These are phyloP conservation scores for Aspergillus sp. DNA, from an alignment of 2,329 filamentous ascomycete species.

Conservation along the genomic window DNA sequence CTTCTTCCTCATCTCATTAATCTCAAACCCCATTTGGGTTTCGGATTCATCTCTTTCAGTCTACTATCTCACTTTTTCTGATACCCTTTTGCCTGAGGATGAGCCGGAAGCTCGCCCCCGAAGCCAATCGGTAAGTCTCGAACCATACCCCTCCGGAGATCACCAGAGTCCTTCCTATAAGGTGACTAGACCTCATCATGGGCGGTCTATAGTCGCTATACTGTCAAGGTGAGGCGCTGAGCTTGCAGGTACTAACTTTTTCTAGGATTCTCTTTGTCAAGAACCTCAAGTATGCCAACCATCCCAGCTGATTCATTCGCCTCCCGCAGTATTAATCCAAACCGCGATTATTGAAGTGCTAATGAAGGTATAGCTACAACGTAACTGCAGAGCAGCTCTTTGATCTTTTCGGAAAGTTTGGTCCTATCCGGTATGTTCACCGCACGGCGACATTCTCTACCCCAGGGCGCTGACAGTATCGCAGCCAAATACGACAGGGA, in stretches of 20 bases:
- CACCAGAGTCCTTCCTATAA: conserved; percentile 11
- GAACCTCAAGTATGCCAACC: conserved; percentile 83
- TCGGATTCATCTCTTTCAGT: conserved; percentile 24
- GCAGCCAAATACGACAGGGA: conserved; percentile 95
- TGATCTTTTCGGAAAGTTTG: conserved; percentile 98
- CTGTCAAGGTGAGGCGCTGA: background rate
- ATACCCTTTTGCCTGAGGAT: conserved; percentile 39
- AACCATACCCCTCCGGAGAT: conserved; percentile 33
- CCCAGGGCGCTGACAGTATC: conserved; percentile 8
- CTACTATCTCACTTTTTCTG: conserved; percentile 23
- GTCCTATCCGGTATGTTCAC: conserved; percentile 81
- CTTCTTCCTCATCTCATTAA: conserved; percentile 15
- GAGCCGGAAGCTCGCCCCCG: conserved; percentile 85
- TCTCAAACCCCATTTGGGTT: conserved; percentile 30
- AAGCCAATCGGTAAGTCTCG: conserved; percentile 88
- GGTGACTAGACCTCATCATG: background rate
- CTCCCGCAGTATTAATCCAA: background rate
- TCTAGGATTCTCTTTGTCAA: conserved; percentile 98
- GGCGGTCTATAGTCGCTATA: background rate
- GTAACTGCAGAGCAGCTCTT: conserved; percentile 97
- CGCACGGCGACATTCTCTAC: conserved; percentile 15
- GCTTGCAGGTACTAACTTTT: conserved; percentile 17
- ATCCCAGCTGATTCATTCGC: conserved; percentile 11
- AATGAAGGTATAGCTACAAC: conserved; percentile 76
- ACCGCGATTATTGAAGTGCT: conserved; percentile 14